Evolutionary conservation across 2,329 filamentous ascomycete genomes (phyloP).

Genomic region (Xylaria sp.): DNA sequence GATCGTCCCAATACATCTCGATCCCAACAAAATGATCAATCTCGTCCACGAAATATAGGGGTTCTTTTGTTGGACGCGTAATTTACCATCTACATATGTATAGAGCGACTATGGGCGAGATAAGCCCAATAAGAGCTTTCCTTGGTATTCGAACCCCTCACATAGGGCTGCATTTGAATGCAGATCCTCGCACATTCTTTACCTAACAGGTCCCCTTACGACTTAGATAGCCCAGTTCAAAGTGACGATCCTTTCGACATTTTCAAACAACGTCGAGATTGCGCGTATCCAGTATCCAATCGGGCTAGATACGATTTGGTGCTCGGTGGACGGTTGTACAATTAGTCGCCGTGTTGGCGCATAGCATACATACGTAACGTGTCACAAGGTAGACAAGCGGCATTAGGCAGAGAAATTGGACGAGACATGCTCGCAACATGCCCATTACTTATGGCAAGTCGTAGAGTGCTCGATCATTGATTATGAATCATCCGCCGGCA

Average conservation of each 20-base stretch:
- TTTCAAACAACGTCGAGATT: not conserved
- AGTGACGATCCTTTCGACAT: not conserved
- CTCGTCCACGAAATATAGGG: not conserved
- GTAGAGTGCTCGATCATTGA: conserved; percentile 61
- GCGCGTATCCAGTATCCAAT: conserved; percentile 6
- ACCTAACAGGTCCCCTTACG: not conserved
- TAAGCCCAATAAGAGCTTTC: conserved; percentile 1
- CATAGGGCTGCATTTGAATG: conserved; percentile 25
- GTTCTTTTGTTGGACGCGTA: not conserved
- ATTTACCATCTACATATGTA: not conserved
- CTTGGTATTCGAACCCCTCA: not conserved
- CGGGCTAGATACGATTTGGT: not conserved
- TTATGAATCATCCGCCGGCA: conserved; percentile 79
- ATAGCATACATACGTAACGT: conserved; percentile 47
- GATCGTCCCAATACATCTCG: not conserved
- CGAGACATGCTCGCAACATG: conserved; percentile 59
- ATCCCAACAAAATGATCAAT: conserved; percentile 6
- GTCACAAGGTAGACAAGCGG: conserved; percentile 68
- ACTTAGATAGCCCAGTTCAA: not conserved
- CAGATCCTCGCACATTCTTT: conserved; percentile 12
- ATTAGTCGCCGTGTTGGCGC: conserved; percentile 14
- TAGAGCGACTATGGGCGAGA: conserved; percentile 13
- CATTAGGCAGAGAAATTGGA: conserved; percentile 61
- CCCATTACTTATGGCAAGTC: too few relatives aligned
- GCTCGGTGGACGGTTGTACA: conserved; percentile 13